Conservation (phyloP, 805 yeast species). For the Wickerhamiella sorbophila region DNA sequence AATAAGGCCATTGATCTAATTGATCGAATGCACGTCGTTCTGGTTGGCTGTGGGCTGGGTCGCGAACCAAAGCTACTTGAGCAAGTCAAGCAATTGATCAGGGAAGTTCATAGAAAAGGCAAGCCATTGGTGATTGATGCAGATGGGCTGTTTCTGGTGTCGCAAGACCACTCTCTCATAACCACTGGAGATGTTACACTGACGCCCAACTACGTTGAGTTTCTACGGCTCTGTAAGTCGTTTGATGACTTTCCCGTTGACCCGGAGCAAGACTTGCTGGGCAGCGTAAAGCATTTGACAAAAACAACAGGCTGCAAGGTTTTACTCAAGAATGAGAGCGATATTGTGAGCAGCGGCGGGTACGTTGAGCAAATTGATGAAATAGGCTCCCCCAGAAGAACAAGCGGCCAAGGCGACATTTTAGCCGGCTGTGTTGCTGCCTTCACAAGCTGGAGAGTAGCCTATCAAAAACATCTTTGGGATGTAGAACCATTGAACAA, state of each 20-base stretch:
- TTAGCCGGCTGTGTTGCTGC: constrained; percentile 77
- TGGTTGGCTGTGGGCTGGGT: constrained; percentile 92
- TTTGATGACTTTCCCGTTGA: constrained; percentile 7
- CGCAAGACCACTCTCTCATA: constrained; percentile 41
- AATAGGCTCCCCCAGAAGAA: constrained; percentile 62
- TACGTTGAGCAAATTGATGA: constrained; percentile 14
- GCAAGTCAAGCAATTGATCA: constrained; percentile 43
- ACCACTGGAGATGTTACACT: constrained; percentile 46
- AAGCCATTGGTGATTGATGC: constrained; percentile 81
- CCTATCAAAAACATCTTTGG: constrained; percentile 50
- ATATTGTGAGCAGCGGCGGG: constrained; percentile 41
- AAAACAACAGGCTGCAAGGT: constrained; percentile 35
- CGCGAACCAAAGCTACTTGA: constrained; percentile 56
- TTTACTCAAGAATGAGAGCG: constrained; percentile 61
- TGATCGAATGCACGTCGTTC: constrained; percentile 30
- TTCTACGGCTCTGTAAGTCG: constrained; percentile 47
- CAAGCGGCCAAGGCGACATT: constrained; percentile 96
- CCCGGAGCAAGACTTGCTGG: constrained; percentile 5
- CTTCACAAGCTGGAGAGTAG: constrained; percentile 62
- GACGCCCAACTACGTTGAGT: constrained; percentile 87
- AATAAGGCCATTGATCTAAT: not conserved
- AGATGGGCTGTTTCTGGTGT: constrained; percentile 62
- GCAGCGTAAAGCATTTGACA: not conserved
- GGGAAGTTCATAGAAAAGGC: constrained; percentile 38
- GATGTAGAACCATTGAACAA: constrained; percentile 28